These are phyloP conservation scores for Cubamyces lactineus DNA, from an alignment of 768 basidiomycete genomes.

Conservation along the genomic window DNA sequence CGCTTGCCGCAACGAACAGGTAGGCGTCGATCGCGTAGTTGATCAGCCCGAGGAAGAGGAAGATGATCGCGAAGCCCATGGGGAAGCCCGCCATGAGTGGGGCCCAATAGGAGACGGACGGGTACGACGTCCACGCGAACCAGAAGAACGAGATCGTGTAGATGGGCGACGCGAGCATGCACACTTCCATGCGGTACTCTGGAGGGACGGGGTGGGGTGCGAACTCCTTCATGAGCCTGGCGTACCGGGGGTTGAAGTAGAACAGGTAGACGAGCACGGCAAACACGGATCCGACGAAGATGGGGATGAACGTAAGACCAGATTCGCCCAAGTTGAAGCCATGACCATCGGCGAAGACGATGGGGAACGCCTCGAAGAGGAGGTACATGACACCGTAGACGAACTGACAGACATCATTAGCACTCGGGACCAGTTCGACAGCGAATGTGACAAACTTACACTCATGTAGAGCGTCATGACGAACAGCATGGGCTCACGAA, in stretches of 20 bases:
- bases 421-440: constrained; percentile 4
- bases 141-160: constrained; percentile 65
- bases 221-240: constrained; percentile 44
- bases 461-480: constrained; percentile 64
- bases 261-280: constrained; percentile 41
- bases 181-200: constrained; percentile 57
- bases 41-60: constrained; percentile 60
- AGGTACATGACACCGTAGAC: constrained; percentile 66
- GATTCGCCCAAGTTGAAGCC: constrained; percentile 54
- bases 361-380: constrained; percentile 65
- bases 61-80: constrained; percentile 55
- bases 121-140: constrained; percentile 70
- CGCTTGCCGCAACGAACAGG: constrained; percentile 58
- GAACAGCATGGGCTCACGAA: constrained; percentile 67
- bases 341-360: constrained; percentile 60
- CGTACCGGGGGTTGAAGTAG: constrained; percentile 55
- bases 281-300: constrained; percentile 49
- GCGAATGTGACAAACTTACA: constrained; percentile 37
- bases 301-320: constrained; percentile 64
- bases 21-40: constrained; percentile 72
- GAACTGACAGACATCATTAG: constrained; percentile 43
- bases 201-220: constrained; percentile 63
- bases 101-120: constrained; percentile 54
- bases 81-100: constrained; percentile 54
- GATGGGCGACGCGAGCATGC: constrained; percentile 54